A percentile compares a stretch with the other conserved stretches of the same genome.
Evolutionary conservation across 176 grass and related monocot genomes (phyloP).

Genomic region (Triticum dicoccoides): DNA sequence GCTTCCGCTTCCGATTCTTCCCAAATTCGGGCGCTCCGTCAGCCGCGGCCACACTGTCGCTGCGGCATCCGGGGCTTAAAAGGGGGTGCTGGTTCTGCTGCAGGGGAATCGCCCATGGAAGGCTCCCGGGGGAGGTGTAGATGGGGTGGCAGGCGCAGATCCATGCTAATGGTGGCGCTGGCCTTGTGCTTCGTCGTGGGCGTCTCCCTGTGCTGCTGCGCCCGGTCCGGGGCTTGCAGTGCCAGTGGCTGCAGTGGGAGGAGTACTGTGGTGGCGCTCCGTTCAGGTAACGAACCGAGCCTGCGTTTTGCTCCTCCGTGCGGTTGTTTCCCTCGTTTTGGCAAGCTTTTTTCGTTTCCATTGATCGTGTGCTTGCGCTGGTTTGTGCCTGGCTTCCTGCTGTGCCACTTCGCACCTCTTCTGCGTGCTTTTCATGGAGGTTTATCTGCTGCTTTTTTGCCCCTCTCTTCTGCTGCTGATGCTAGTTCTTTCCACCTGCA

Average conservation of each 20-base stretch:
- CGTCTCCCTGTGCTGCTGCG: conserved; percentile 36
- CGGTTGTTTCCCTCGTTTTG: background rate
- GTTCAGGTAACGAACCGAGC: conserved; percentile 38
- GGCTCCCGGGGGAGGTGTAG: background rate
- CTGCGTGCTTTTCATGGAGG: background rate
- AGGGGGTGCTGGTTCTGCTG: background rate
- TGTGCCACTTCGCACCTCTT: background rate
- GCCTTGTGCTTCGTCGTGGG: conserved; percentile 21
- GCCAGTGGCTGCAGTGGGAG: background rate
- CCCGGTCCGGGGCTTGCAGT: background rate
- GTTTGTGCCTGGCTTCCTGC: background rate
- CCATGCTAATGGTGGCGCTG: conserved; percentile 23
- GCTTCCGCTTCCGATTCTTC: conserved; percentile 20
- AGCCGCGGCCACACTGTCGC: conserved; percentile 21
- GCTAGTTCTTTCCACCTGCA: background rate
- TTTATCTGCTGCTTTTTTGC: background rate
- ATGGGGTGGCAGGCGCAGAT: conserved; percentile 19
- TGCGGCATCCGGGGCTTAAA: background rate
- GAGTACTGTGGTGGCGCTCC: background rate
- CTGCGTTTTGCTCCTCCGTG: background rate
- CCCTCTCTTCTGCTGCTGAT: background rate
- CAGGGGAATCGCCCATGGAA: conserved; percentile 37
- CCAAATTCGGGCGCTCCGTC: conserved; percentile 22
- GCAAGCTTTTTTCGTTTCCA: background rate
- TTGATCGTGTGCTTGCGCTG: too few relatives aligned